Conservation (phyloP, 1,284 basidiomycete species). For the Ganoderma sinense region DNA sequence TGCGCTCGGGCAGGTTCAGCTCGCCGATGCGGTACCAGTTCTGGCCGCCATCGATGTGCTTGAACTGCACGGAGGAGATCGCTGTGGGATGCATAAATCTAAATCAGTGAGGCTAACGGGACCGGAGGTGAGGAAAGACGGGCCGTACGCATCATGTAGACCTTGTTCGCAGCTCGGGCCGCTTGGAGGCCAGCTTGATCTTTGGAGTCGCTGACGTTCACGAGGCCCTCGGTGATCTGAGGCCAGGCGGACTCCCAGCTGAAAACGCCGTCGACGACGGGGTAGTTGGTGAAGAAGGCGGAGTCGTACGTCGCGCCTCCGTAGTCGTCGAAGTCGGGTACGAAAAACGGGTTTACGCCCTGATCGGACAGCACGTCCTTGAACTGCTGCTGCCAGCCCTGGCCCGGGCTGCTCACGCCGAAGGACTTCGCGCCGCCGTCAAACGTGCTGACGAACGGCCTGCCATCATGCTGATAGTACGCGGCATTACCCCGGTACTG, state of each 20-base stretch:
- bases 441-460: constrained; percentile 29
- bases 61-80: constrained; percentile 27
- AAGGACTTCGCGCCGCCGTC: constrained; percentile 24
- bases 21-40: constrained; percentile 28
- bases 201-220: constrained; percentile 25
- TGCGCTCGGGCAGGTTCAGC: constrained; percentile 24
- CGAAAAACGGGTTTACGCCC: constrained; percentile 27
- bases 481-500: constrained; percentile 24
- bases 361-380: constrained; percentile 17
- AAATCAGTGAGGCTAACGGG: too few species aligned
- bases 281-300: constrained; percentile 23
- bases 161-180: constrained; percentile 19
- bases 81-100: constrained; percentile 2
- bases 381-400: constrained; percentile 25
- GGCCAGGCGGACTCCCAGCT: constrained; percentile 29
- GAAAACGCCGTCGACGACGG: constrained; percentile 25
- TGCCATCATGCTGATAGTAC: constrained; percentile 23
- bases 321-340: constrained; percentile 27
- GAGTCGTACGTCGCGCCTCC: constrained; percentile 22
- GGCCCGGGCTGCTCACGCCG: constrained; percentile 22
- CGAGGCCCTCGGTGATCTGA: constrained; percentile 18
- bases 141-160: constrained; percentile 29
- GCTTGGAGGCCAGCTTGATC: constrained; percentile 21
- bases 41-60: constrained; percentile 26
- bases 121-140: too few species aligned